These are phyloP conservation scores for Colletotrichum euphorbiae DNA, from an alignment of 2,329 filamentous ascomycete species.

Conservation along the genomic window DNA sequence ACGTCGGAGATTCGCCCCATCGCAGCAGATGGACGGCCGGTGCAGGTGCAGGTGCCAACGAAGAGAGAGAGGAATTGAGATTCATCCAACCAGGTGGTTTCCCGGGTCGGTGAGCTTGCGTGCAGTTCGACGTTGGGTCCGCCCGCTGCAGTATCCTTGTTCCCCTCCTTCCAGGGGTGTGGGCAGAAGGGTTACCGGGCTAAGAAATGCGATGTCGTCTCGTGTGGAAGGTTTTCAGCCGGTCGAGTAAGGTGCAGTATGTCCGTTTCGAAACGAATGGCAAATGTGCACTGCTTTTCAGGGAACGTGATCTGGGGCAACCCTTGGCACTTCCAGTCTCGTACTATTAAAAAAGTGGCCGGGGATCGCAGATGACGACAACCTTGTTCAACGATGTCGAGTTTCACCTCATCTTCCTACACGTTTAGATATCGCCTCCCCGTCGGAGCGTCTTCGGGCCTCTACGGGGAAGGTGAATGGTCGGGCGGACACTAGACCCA, in stretches of 20 bases:
- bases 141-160: slow-evolving; percentile 21
- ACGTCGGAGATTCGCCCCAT: slow-evolving; percentile 36
- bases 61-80: not conserved
- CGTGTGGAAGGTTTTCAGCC: not conserved
- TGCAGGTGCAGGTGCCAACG: not conserved
- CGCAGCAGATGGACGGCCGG: slow-evolving; percentile 4
- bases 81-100: slow-evolving; percentile 10
- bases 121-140: slow-evolving; percentile 5
- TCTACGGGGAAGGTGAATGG: not conserved
- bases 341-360: not conserved
- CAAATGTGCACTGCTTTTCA: not conserved
- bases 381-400: slow-evolving; percentile 5
- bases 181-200: slow-evolving; percentile 13
- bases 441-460: slow-evolving; percentile 24
- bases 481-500: slow-evolving; percentile 29
- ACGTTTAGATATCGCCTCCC: not conserved
- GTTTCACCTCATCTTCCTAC: too few relatives aligned
- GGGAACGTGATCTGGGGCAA: slow-evolving; percentile 3
- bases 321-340: not conserved
- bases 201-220: slow-evolving; percentile 1
- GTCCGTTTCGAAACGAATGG: slow-evolving; percentile 16
- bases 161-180: slow-evolving; percentile 20
- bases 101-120: slow-evolving; percentile 25
- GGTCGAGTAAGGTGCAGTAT: not conserved
- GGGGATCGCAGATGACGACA: not conserved